Conservation (phyloP, 768 basidiomycete species). For the Kwoniella newhampshirensis region DNA sequence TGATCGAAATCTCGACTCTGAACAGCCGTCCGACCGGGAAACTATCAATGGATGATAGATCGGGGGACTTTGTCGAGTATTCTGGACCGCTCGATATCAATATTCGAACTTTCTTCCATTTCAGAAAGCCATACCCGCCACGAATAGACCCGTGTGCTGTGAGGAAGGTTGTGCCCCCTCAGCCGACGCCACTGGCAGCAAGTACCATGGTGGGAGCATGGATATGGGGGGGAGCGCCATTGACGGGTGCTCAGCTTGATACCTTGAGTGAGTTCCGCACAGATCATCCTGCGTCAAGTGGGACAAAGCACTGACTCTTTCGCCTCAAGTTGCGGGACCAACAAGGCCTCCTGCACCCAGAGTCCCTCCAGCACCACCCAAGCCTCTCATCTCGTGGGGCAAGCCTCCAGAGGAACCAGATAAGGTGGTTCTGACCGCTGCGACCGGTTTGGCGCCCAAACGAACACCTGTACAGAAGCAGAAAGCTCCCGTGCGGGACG, state of each 20-base stretch:
- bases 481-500: slow-evolving; percentile 27
- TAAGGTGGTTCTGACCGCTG: slow-evolving; percentile 21
- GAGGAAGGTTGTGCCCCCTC: slow-evolving; percentile 42
- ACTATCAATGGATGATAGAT: slow-evolving; percentile 50
- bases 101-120: slow-evolving; percentile 51
- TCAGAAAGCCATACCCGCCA: slow-evolving; percentile 51
- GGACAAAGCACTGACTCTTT: neutral
- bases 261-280: slow-evolving; percentile 35
- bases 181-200: slow-evolving; percentile 48
- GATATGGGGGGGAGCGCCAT: slow-evolving; percentile 54
- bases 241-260: slow-evolving; percentile 53
- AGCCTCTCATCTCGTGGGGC: slow-evolving; percentile 51
- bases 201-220: slow-evolving; percentile 44
- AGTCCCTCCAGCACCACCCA: slow-evolving; percentile 36
- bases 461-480: slow-evolving; percentile 39
- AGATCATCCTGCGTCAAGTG: too few species aligned
- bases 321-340: slow-evolving; percentile 51
- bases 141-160: slow-evolving; percentile 40
- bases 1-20: neutral
- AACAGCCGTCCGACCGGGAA: slow-evolving; percentile 40
- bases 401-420: slow-evolving; percentile 34
- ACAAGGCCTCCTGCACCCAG: slow-evolving; percentile 45
- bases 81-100: slow-evolving; percentile 46
- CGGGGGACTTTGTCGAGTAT: slow-evolving; percentile 54
- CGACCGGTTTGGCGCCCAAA: slow-evolving; percentile 26